Evolutionary conservation across 495 filamentous ascomycete genomes (phyloP), one percentile per base, ranked within the genome.

Genomic region (Bryoglossum gracile): DNA sequence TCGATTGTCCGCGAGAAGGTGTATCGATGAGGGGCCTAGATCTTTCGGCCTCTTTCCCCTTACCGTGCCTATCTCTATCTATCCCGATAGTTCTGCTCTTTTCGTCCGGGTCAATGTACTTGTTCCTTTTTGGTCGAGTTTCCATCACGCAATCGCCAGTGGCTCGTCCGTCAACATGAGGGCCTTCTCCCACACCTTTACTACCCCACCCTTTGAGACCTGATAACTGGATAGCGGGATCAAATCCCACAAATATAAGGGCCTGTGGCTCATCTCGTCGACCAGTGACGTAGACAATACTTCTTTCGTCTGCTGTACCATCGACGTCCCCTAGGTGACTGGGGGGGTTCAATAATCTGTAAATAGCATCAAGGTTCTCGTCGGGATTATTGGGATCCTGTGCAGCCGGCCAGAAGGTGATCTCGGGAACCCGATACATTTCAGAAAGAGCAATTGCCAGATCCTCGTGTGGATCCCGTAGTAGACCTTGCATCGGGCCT

Each of bases 201-300:
- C 49, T 43, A 39, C 51, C 43, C 55, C 55, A 61, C 22, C 32
- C 54, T 41, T 56, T 62, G 8, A 68, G 35, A 1, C 62, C 63
- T 6, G 36, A 56, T 14, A 78, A 49, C 46, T 65, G 69, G 32
- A 75, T 65, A 3, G 67, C 54, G 0, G 82, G 75, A 53, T 87
- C 82, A 55, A 83, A 87, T 28, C 73, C 80, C 41, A 87, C 58
- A 30, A 84, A 70, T 6, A 85, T 64, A 24, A 87, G 55, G 0
- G 74, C 71, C 19, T 71, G 58, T 13, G 76, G 67, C 17, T 60
- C 58, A 0, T 58, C 46, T 4, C 59, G 45, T 0, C 67, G 59
- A 4, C 70, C 74, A 0, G 70, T 70, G 8, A 70, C 65, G 51
- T 82, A 76, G 3, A 84, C 66, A 3, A 83, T 60, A 10, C 79